Evolutionary conservation across 768 basidiomycete species (phyloP).

Genomic region (Sistotremastrum niveocremeum): DNA sequence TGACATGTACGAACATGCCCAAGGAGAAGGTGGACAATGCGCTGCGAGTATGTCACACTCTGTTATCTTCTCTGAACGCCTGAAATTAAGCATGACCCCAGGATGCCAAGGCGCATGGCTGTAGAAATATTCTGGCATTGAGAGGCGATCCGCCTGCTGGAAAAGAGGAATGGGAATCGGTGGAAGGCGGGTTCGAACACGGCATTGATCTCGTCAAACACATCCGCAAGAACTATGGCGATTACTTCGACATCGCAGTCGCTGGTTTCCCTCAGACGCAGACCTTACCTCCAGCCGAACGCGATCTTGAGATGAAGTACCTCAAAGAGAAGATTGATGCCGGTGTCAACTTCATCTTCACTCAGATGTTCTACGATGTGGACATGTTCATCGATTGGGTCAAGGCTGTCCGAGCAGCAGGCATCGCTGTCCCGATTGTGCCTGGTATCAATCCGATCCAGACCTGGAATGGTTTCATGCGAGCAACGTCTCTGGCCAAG

Average conservation of each 20-base stretch:
- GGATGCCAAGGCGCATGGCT: conserved; percentile 84
- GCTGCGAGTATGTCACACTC: conserved; percentile 45
- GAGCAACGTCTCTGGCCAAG: conserved; percentile 66
- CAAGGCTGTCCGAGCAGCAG: conserved; percentile 63
- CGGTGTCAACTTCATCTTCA: conserved; percentile 89
- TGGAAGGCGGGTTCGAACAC: conserved; percentile 81
- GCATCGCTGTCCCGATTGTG: conserved; percentile 80
- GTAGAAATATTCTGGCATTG: conserved; percentile 85
- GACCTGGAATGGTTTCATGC: conserved; percentile 89
- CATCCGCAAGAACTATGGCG: conserved; percentile 68
- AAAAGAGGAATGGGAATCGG: conserved; percentile 82
- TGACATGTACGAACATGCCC: conserved; percentile 99
- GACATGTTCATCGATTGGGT: conserved; percentile 90
- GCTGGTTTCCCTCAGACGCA: conserved; percentile 86
- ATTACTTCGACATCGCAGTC: conserved; percentile 93
- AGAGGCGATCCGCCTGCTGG: conserved; percentile 88
- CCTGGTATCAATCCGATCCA: conserved; percentile 94
- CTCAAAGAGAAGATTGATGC: conserved; percentile 87
- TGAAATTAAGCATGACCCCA: conserved; percentile 17
- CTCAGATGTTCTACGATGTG: conserved; percentile 96
- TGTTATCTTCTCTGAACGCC: conserved; percentile 3
- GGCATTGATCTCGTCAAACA: conserved; percentile 87
- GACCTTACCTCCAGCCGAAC: conserved; percentile 57
- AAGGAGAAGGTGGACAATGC: conserved; percentile 88
- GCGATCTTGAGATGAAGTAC: conserved; percentile 64